These are phyloP conservation scores for Kluyveromyces sp. DNA, from an alignment of 1,139 yeast species.

Conservation along the genomic window DNA sequence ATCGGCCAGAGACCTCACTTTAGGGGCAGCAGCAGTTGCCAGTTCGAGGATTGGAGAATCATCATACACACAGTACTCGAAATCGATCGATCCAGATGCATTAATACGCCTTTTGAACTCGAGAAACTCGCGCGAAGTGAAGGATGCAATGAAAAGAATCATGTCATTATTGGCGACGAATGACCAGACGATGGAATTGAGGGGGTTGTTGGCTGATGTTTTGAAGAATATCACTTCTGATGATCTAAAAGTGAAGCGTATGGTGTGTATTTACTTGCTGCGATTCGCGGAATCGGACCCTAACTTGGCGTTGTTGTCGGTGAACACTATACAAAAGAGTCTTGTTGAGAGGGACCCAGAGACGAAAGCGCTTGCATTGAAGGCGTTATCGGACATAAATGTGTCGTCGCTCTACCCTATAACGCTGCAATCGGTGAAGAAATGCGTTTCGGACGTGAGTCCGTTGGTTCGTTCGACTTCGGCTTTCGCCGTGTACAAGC, in stretches of 20 bases:
- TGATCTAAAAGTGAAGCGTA: slow-evolving; percentile 59
- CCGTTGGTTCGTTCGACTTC: slow-evolving; percentile 75
- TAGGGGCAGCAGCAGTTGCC: slow-evolving; percentile 78
- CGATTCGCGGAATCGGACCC: slow-evolving; percentile 82
- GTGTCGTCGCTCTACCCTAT: slow-evolving; percentile 79
- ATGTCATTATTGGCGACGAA: slow-evolving; percentile 61
- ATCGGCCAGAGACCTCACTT: slow-evolving; percentile 70
- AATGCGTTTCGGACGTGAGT: slow-evolving; percentile 63
- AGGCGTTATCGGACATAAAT: slow-evolving; percentile 72
- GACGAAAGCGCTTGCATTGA: slow-evolving; percentile 63
- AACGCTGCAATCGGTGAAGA: slow-evolving; percentile 61
- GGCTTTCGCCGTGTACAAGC: slow-evolving; percentile 67
- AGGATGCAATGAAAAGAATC: slow-evolving; percentile 70
- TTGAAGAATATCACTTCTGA: slow-evolving; percentile 78
- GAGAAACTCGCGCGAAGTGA: slow-evolving; percentile 59
- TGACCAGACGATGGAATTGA: slow-evolving; percentile 38
- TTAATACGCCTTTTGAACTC: slow-evolving; percentile 62
- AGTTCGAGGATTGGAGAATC: slow-evolving; percentile 58
- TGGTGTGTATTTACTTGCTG: slow-evolving; percentile 71
- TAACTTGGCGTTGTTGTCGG: slow-evolving; percentile 77
- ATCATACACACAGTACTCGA: slow-evolving; percentile 30
- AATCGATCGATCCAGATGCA: slow-evolving; percentile 52
- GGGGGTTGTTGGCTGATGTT: slow-evolving; percentile 64
- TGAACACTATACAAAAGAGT: slow-evolving; percentile 85
- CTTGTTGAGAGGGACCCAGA: slow-evolving; percentile 63